Evolutionary conservation across 768 basidiomycete genomes (phyloP).

Genomic region (Leccinum variicolor): DNA sequence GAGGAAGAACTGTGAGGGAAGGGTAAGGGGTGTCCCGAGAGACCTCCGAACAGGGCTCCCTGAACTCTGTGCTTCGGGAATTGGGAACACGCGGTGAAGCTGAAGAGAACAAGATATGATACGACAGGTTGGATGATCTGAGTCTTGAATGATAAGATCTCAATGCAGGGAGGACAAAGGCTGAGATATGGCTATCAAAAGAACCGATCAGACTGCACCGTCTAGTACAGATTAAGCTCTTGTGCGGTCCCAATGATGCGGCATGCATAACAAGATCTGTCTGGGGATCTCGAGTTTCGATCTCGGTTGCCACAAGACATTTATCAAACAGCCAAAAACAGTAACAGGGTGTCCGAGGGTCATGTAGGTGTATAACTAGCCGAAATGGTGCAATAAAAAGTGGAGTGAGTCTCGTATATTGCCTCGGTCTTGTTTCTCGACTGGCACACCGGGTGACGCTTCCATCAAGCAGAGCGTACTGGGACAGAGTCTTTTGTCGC

Average conservation of each 20-base stretch:
- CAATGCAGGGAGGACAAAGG: neutral
- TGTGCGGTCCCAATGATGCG: neutral
- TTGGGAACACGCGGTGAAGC: neutral
- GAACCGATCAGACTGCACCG: neutral
- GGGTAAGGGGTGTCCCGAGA: neutral
- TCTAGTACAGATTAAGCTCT: neutral
- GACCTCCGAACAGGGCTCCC: neutral
- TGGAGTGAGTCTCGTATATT: conserved; percentile 24
- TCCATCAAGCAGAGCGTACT: neutral
- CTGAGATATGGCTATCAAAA: neutral
- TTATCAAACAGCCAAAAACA: neutral
- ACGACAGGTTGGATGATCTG: neutral
- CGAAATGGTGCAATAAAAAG: conserved; percentile 26
- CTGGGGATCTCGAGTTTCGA: neutral
- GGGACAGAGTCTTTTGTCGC: neutral
- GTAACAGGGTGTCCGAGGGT: conserved; percentile 26
- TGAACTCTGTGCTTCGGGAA: neutral
- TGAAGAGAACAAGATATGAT: neutral
- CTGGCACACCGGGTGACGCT: neutral
- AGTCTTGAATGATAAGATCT: neutral
- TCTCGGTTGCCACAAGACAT: neutral
- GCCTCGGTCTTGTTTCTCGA: neutral
- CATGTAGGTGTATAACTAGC: conserved; percentile 11
- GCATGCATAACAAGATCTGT: neutral
- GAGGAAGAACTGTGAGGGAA: neutral